phyloP scores from a whole-genome alignment of 2,329 filamentous ascomycete genomes.

The Trematosphaeria pertusa region DNA sequence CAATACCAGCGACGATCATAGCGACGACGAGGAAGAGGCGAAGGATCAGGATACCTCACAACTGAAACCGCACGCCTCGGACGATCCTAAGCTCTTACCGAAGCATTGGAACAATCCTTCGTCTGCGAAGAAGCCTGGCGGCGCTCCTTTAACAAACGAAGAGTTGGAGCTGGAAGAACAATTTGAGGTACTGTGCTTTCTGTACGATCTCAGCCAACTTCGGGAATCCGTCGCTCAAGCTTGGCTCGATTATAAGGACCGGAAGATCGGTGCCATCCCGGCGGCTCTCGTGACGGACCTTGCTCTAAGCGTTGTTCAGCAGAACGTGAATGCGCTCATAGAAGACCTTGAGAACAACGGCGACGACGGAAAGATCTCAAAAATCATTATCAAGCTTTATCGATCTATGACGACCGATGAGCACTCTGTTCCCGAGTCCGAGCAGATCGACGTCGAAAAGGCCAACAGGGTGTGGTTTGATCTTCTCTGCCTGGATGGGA shows the following conservation, averaged over 20 bases:
- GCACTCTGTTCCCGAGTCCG: neutral
- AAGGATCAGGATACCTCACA: neutral
- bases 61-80: neutral
- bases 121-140: no score
- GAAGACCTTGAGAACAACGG: constrained; percentile 11
- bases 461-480: constrained; percentile 1
- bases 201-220: constrained; percentile 21
- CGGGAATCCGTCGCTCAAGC: constrained; percentile 15
- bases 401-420: neutral
- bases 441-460: neutral
- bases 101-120: neutral
- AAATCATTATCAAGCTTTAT: constrained; percentile 10
- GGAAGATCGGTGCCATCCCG: constrained; percentile 12
- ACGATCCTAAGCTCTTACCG: neutral
- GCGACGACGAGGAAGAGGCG: neutral
- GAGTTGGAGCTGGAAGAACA: constrained; percentile 18
- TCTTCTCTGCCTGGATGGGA: constrained; percentile 17
- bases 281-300: constrained; percentile 24
- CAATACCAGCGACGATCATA: neutral
- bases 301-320: constrained; percentile 18
- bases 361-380: constrained; percentile 1
- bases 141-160: constrained; percentile 9
- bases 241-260: constrained; percentile 17
- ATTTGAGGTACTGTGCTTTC: constrained; percentile 24
- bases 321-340: constrained; percentile 13